phyloP scores from a whole-genome alignment of 177 flowering plant genomes.

The Telopea speciosissima region DNA sequence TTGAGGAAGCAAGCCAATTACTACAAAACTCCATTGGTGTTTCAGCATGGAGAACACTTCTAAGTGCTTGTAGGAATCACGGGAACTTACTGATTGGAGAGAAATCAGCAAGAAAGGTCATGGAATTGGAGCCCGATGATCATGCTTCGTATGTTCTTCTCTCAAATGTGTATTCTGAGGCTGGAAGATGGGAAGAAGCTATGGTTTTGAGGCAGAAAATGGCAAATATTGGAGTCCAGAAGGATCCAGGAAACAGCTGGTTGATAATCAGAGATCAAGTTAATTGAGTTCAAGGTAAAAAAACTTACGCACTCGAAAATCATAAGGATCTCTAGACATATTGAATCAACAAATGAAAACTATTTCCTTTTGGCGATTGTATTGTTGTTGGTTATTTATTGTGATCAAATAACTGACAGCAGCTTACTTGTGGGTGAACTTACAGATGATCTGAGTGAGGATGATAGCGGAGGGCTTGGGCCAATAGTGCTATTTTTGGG shows the following conservation, averaged over 20 bases:
- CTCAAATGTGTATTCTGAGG: conserved; percentile 18
- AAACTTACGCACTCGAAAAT: conserved; percentile 13
- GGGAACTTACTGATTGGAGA: conserved; percentile 16
- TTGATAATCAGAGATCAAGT: conserved; percentile 16
- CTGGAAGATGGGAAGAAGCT: conserved; percentile 22
- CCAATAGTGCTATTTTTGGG: no score
- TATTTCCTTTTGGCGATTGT: neutral
- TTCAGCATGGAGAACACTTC: conserved; percentile 23
- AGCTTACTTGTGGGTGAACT: no score
- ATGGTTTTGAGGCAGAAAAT: conserved; percentile 18
- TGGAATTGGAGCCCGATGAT: conserved; percentile 24
- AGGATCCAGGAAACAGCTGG: conserved; percentile 28
- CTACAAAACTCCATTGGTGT: conserved; percentile 8
- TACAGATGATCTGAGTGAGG: no score
- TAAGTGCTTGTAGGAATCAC: conserved; percentile 21
- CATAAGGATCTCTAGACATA: conserved; percentile 9
- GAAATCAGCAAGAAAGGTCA: conserved; percentile 19
- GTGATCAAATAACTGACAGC: neutral
- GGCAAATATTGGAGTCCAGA: conserved; percentile 18
- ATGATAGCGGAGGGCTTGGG: no score
- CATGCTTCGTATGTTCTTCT: conserved; percentile 24
- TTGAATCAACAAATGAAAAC: conserved; percentile 15
- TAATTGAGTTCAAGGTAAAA: conserved; percentile 16
- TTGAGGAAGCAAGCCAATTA: conserved; percentile 17
- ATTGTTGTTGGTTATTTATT: neutral